A percentile compares a stretch with the other conserved stretches of the same genome.
Conservation (phyloP, 495 filamentous ascomycete species). For the Polyplosphaeria fusca region DNA sequence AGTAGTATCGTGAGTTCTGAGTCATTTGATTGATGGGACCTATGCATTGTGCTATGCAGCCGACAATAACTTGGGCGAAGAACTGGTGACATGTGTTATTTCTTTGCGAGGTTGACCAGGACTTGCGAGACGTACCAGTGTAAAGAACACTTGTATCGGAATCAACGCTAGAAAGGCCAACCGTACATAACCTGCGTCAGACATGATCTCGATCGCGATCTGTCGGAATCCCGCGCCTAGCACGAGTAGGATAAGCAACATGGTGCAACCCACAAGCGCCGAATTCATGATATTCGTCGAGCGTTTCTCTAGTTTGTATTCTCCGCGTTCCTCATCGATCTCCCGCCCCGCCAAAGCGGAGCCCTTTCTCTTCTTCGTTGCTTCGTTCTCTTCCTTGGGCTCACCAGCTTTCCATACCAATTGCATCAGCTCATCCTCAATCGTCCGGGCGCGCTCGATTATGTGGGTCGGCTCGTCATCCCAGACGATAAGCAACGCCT, state of each 20-base stretch:
- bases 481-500: conserved; percentile 61
- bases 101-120: conserved; percentile 1
- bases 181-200: conserved; percentile 59
- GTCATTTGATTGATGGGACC: conserved; percentile 58
- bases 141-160: conserved; percentile 76
- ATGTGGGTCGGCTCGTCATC: conserved; percentile 59
- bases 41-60: conserved; percentile 55
- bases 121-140: conserved; percentile 50
- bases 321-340: conserved; percentile 69
- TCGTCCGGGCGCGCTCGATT: conserved; percentile 46
- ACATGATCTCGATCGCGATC: conserved; percentile 63
- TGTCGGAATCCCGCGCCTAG: conserved; percentile 65
- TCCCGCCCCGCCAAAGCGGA: conserved; percentile 48
- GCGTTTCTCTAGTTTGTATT: conserved; percentile 59
- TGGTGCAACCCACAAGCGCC: conserved; percentile 60
- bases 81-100: conserved; percentile 48
- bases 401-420: conserved; percentile 39
- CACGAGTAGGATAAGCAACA: conserved; percentile 59
- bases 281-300: conserved; percentile 66
- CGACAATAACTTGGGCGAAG: conserved; percentile 58
- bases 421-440: conserved; percentile 52
- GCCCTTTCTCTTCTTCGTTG: conserved; percentile 42
- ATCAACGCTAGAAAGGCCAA: conserved; percentile 60
- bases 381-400: conserved; percentile 42
- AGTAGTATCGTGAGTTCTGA: conserved; percentile 60